Conservation (phyloP, 768 basidiomycete species). For the Coprinopsis strossmayeri region DNA sequence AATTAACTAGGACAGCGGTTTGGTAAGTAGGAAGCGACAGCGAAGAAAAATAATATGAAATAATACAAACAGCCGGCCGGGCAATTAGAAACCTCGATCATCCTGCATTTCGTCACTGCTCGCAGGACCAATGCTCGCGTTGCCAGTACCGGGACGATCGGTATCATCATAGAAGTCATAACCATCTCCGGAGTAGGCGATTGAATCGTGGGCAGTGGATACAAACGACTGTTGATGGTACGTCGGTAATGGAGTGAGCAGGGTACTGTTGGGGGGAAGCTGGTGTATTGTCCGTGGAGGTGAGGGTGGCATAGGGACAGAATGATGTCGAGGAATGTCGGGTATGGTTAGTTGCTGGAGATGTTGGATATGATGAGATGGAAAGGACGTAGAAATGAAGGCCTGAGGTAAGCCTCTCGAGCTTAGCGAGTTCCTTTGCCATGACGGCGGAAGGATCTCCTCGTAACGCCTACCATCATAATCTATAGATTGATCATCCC, state of each 20-base stretch:
- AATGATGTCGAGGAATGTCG: conserved; percentile 12
- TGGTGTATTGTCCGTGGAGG: conserved; percentile 29
- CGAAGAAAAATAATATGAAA: background rate
- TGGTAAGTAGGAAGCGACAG: background rate
- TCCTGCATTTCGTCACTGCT: conserved; percentile 23
- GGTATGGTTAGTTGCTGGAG: conserved; percentile 21
- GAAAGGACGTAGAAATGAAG: conserved; percentile 19
- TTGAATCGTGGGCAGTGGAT: conserved; percentile 22
- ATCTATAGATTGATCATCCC: conserved; percentile 13
- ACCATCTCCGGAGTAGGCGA: conserved; percentile 20
- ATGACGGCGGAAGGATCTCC: conserved; percentile 25
- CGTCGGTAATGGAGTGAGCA: conserved; percentile 64
- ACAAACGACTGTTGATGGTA: conserved; percentile 41
- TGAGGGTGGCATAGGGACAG: conserved; percentile 21
- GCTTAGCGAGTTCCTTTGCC: conserved; percentile 25
- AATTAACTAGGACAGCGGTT: background rate
- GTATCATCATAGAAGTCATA: conserved; percentile 35
- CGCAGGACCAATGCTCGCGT: conserved; percentile 27
- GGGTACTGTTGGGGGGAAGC: conserved; percentile 58
- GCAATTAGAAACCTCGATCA: conserved; percentile 16
- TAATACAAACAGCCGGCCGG: no score
- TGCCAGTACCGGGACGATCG: conserved; percentile 35
- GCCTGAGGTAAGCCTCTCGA: conserved; percentile 16
- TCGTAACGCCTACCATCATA: conserved; percentile 17
- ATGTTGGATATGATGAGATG: conserved; percentile 22